These are phyloP conservation scores for Fraxinus ornus DNA, from an alignment of 305 asterid genomes.

Conservation along the genomic window DNA sequence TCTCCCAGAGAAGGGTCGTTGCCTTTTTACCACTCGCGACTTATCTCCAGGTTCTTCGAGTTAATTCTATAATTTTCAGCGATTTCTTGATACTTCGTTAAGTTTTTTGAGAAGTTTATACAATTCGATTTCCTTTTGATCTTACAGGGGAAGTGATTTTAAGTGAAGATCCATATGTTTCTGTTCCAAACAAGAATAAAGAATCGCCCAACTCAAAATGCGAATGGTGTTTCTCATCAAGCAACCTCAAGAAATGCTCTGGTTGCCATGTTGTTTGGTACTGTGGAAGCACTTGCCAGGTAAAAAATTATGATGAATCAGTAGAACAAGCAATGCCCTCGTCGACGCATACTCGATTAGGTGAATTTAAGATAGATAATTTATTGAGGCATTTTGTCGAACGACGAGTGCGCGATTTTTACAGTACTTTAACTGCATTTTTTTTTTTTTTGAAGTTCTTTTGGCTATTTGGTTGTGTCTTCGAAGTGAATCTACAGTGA, in stretches of 20 bases:
- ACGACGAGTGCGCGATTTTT: background rate
- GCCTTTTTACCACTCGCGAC: slow-evolving; percentile 64
- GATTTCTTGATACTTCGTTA: background rate
- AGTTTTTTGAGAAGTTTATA: background rate
- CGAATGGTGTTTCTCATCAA: slow-evolving; percentile 73
- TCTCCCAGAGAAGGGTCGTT: slow-evolving; percentile 76
- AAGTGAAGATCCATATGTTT: slow-evolving; percentile 72
- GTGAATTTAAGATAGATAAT: background rate
- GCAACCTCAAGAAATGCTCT: slow-evolving; percentile 77
- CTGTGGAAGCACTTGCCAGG: slow-evolving; percentile 86
- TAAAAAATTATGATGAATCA: slow-evolving; percentile 14
- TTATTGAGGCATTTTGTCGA: background rate
- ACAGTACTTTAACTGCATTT: background rate
- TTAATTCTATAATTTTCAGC: background rate
- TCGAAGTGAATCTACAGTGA: background rate
- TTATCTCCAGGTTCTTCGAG: slow-evolving; percentile 65
- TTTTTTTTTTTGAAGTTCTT: background rate
- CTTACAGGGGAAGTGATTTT: slow-evolving; percentile 73
- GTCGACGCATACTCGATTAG: background rate
- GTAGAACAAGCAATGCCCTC: background rate
- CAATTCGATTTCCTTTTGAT: background rate
- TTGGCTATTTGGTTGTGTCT: background rate
- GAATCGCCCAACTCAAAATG: slow-evolving; percentile 64
- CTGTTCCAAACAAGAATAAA: slow-evolving; percentile 65
- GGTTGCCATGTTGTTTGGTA: slow-evolving; percentile 80